These are phyloP conservation scores for Fraxinus nigra DNA, from an alignment of 305 asterid genomes.

Conservation along the genomic window DNA sequence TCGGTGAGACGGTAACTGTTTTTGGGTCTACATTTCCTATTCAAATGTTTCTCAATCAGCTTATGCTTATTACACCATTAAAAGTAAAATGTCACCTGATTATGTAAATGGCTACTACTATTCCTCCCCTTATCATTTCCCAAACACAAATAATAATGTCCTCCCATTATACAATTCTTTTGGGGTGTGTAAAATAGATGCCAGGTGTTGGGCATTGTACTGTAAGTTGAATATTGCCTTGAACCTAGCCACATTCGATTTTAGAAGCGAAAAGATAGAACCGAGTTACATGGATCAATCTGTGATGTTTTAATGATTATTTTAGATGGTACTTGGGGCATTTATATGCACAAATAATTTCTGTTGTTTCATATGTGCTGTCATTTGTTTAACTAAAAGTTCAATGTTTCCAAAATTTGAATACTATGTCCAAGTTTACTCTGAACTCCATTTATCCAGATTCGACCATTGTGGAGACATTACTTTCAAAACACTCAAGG, in stretches of 20 bases:
- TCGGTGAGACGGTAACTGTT: background rate
- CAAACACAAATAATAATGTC: background rate
- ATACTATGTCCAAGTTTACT: background rate
- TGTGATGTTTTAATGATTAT: background rate
- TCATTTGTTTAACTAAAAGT: background rate
- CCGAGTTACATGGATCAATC: background rate
- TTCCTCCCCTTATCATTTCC: background rate
- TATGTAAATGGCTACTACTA: background rate
- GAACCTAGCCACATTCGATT: background rate
- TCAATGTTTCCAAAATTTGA: background rate
- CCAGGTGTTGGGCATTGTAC: background rate
- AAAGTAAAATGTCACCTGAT: background rate
- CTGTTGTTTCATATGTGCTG: background rate
- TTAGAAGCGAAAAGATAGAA: background rate
- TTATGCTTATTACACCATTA: background rate
- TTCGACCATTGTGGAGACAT: slow-evolving; percentile 89
- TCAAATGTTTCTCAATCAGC: background rate
- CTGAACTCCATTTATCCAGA: slow-evolving; percentile 31
- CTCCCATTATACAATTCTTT: background rate
- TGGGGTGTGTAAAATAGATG: background rate
- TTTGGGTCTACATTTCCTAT: background rate
- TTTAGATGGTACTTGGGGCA: background rate
- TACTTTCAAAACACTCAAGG: slow-evolving; percentile 90
- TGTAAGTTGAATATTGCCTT: background rate
- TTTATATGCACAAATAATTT: background rate